Percentiles rank a stretch among this genome's conserved stretches.
These are phyloP conservation scores for Coniosporium apollinis DNA, from an alignment of 495 filamentous ascomycete species.

Conservation along the genomic window DNA sequence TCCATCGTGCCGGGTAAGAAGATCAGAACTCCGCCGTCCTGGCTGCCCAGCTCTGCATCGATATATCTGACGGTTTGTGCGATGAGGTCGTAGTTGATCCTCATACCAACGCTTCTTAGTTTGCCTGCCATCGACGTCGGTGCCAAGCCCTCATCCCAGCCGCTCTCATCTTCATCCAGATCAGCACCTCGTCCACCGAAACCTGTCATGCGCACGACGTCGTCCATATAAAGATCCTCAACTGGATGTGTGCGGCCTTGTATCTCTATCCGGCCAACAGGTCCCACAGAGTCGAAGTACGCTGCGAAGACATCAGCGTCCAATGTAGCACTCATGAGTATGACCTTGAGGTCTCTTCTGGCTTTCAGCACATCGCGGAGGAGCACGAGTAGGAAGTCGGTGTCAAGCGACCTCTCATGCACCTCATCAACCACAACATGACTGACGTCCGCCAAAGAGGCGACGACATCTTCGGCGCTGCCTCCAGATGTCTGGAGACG, in stretches of 20 bases:
- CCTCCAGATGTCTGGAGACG: conserved; percentile 77
- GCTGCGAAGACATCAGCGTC: conserved; percentile 72
- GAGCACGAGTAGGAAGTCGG: conserved; percentile 81
- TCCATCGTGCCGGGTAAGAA: conserved; percentile 81
- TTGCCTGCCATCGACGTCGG: conserved; percentile 36
- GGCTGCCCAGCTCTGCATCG: conserved; percentile 49
- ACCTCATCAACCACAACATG: conserved; percentile 96
- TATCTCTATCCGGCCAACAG: conserved; percentile 69
- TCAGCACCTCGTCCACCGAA: conserved; percentile 29
- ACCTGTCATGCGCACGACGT: conserved; percentile 63
- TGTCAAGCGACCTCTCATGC: conserved; percentile 88
- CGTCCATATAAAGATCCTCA: conserved; percentile 77
- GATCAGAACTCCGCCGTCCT: conserved; percentile 76
- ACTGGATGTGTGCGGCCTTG: conserved; percentile 81
- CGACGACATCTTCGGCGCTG: conserved; percentile 55
- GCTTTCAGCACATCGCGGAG: conserved; percentile 65
- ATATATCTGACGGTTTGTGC: conserved; percentile 62
- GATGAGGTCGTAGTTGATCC: conserved; percentile 87
- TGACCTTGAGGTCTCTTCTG: conserved; percentile 71
- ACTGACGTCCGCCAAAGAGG: conserved; percentile 71
- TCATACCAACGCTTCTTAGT: conserved; percentile 60
- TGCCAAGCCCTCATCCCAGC: conserved; percentile 18
- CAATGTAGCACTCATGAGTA: conserved; percentile 96
- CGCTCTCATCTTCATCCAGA: conserved; percentile 9
- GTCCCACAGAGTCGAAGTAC: conserved; percentile 58